Evolutionary conservation across 805 yeast genomes (phyloP).

Genomic region (Starmerella vitae): DNA sequence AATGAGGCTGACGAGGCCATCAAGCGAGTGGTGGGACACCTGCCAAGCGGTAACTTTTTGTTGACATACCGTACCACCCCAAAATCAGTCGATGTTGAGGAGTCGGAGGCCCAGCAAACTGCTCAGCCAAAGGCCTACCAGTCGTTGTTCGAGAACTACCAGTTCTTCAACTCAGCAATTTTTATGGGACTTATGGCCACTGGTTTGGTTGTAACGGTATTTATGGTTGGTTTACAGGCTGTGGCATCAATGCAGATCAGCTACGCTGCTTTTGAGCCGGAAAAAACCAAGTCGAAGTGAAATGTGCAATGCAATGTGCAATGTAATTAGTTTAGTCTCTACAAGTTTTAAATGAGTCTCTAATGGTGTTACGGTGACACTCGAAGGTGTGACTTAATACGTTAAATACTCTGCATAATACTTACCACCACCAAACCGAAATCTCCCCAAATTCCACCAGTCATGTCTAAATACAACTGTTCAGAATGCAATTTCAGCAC

Average conservation of each 20-base stretch:
- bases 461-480: no score
- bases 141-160: conserved; percentile 47
- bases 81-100: background rate
- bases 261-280: conserved; percentile 18
- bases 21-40: conserved; percentile 22
- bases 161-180: conserved; percentile 67
- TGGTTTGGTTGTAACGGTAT: conserved; percentile 36
- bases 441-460: no score
- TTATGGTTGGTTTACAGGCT: conserved; percentile 11
- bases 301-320: no score
- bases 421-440: no score
- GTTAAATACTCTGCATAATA: no score
- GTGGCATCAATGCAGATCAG: conserved; percentile 15
- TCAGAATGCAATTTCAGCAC: no score
- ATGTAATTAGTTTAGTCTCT: no score
- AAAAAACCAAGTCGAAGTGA: no score
- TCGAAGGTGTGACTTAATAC: no score
- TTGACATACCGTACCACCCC: conserved; percentile 27
- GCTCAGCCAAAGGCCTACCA: conserved; percentile 9
- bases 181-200: conserved; percentile 63
- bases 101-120: conserved; percentile 1
- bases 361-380: no score
- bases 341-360: no score
- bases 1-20: conserved; percentile 21
- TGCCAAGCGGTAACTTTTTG: conserved; percentile 27